Evolutionary conservation across 768 basidiomycete species (phyloP).

Genomic region (Saitozyma podzolica): DNA sequence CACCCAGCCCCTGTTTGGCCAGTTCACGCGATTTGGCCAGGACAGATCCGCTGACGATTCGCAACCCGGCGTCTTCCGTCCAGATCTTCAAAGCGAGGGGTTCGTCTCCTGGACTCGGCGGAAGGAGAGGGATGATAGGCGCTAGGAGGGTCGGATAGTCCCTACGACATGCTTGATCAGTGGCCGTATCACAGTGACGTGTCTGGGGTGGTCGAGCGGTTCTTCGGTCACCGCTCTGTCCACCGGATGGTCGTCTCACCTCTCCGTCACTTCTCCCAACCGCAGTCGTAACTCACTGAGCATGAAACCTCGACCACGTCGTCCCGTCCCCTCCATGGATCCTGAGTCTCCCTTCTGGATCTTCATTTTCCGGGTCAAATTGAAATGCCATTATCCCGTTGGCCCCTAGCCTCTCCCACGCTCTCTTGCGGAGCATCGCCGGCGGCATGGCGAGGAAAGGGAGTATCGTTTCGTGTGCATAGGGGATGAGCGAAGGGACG

Average conservation of each 20-base stretch:
- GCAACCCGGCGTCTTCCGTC: slow-evolving; percentile 10
- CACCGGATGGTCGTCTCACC: neutral
- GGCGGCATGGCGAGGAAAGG: slow-evolving; percentile 16
- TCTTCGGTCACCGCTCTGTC: too few relatives aligned
- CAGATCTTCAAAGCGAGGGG: slow-evolving; percentile 8
- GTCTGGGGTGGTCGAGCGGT: too few relatives aligned
- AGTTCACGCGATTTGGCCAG: slow-evolving; percentile 7
- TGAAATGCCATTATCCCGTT: slow-evolving; percentile 7
- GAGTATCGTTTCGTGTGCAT: slow-evolving; percentile 13
- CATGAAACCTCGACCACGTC: slow-evolving; percentile 8
- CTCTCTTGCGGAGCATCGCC: slow-evolving; percentile 1
- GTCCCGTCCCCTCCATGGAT: slow-evolving; percentile 6
- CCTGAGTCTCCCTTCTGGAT: neutral
- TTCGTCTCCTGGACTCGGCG: slow-evolving; percentile 4
- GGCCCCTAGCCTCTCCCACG: slow-evolving; percentile 3
- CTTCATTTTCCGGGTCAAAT: slow-evolving; percentile 2
- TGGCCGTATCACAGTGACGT: too few relatives aligned
- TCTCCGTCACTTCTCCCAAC: neutral
- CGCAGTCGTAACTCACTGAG: neutral
- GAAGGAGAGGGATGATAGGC: slow-evolving; percentile 6
- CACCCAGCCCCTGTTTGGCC: slow-evolving; percentile 9
- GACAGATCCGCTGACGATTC: slow-evolving; percentile 8
- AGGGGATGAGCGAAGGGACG: slow-evolving; percentile 15
- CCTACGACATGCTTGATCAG: neutral
- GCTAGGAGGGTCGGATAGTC: slow-evolving; percentile 10